Evolutionary conservation across 2,329 filamentous ascomycete genomes (phyloP).

Genomic region (Dactylellina leptospora): DNA sequence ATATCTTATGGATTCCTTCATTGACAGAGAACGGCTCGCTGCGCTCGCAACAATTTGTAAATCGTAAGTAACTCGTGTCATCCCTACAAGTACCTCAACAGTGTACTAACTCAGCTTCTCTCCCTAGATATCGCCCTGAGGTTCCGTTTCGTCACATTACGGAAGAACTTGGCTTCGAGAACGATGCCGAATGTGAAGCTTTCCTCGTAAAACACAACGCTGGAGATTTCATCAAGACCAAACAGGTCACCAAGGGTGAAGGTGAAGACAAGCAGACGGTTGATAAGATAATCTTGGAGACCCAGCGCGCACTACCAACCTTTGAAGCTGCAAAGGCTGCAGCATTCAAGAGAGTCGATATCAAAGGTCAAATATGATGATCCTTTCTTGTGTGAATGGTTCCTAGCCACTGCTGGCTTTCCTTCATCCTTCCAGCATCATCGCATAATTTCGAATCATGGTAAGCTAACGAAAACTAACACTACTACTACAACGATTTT

Average conservation of each 20-base stretch:
- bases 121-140: conserved; percentile 84
- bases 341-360: conserved; percentile 88
- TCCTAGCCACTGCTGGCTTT: neutral
- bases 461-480: conserved; percentile 53
- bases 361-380: conserved; percentile 91
- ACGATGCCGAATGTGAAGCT: conserved; percentile 85
- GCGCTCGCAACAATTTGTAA: conserved; percentile 92
- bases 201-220: conserved; percentile 86
- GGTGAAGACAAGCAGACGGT: conserved; percentile 58
- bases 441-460: conserved; percentile 30
- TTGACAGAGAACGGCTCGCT: conserved; percentile 87
- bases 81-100: no score
- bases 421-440: conserved; percentile 17
- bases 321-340: conserved; percentile 78
- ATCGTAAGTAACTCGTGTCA: conserved; percentile 74
- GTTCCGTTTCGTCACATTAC: conserved; percentile 90
- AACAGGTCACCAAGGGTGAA: conserved; percentile 67
- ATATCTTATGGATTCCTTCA: conserved; percentile 99
- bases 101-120: neutral
- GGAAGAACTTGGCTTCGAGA: conserved; percentile 94
- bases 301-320: conserved; percentile 74
- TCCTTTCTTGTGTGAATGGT: neutral
- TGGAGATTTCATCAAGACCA: conserved; percentile 70
- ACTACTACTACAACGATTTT: conserved; percentile 25
- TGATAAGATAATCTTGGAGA: conserved; percentile 66